These are phyloP conservation scores for Nemania bipapillata DNA, from an alignment of 2,329 filamentous ascomycete genomes.

Conservation along the genomic window DNA sequence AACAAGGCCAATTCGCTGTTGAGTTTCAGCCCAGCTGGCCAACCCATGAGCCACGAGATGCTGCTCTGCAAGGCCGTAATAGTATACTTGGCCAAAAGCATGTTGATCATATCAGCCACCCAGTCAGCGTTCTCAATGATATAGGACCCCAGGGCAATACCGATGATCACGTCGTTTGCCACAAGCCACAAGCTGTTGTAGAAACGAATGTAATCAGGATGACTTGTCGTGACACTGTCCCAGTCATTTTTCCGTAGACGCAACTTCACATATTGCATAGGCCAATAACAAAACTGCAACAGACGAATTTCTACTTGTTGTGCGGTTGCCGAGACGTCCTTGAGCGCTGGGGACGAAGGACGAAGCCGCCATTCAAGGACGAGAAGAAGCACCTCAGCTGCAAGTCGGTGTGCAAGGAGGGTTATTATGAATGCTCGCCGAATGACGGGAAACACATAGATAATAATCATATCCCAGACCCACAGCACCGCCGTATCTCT, in stretches of 20 bases:
- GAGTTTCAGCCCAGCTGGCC: constrained; percentile 92
- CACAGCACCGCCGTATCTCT: constrained; percentile 77
- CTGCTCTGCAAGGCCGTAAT: constrained; percentile 87
- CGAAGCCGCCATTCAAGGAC: constrained; percentile 86
- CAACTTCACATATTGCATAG: constrained; percentile 91
- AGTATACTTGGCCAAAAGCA: constrained; percentile 80
- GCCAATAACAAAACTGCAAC: constrained; percentile 99
- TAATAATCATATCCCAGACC: constrained; percentile 75
- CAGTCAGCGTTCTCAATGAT: constrained; percentile 93
- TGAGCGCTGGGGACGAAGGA: constrained; percentile 83
- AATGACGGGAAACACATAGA: constrained; percentile 82
- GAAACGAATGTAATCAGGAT: constrained; percentile 98
- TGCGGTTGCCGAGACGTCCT: constrained; percentile 94
- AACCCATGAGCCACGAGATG: constrained; percentile 95
- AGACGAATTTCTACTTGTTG: constrained; percentile 97
- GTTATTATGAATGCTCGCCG: constrained; percentile 78
- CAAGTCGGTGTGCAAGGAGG: constrained; percentile 80
- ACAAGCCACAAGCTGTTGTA: constrained; percentile 99
- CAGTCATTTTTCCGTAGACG: constrained; percentile 90
- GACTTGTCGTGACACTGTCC: constrained; percentile 93
- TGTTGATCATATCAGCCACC: constrained; percentile 82
- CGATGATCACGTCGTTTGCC: constrained; percentile 98
- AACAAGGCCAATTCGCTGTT: constrained; percentile 95
- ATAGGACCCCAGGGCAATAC: constrained; percentile 93
- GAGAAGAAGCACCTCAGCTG: constrained; percentile 80